Evolutionary conservation across 305 asterid genomes (phyloP), one percentile per base, ranked within the genome.

Genomic region (Striga hermonthica): DNA sequence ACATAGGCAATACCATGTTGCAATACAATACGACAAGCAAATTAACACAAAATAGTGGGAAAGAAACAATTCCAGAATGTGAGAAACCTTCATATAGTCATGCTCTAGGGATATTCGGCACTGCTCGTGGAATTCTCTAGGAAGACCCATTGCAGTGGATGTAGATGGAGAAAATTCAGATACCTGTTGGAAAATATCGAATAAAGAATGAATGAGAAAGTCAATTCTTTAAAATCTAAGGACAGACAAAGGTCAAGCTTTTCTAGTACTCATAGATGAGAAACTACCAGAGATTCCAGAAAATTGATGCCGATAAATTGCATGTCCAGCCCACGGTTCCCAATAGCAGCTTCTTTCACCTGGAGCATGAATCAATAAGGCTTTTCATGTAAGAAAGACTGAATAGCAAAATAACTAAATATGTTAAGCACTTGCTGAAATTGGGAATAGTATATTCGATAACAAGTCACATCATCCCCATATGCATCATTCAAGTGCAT

Each of bases 121-220:
- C 73, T 80, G 88, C 74, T 90, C 87, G 41, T 92, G 98, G 75
- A 86, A 89, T 80, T 92, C 98, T 70, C 91, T 86, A 36, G 98
- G 96, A 81, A 89, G 95, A 66, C 96, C 96, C 96, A 90, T 79
- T 52, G 90, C 92, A 68, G 84, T 78, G 58, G 95, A 75, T 68
- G 97, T 86, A 70, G 96, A 81, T 41, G 94, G 98, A 69, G 94
- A 86, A 82, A 89, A 89, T 81, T 92, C 98, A 73, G 97, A 92
- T 60, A 92, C 95, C 98, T 91, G 66, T 35, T 16, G 61, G 60
- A 47, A 64, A 45, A 60, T 62, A 62, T 66, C 39, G 49, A 10
- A 50, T 22, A 22, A 38, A 60, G 40, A 60, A 64, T 57, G 37
- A 60, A 70, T 66, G 61, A 71, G 57, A 53, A 67, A 5, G 15